A percentile compares a stretch with the other conserved stretches of the same genome.
These are phyloP conservation scores for Alternaria panax DNA, from an alignment of 2,329 filamentous ascomycete genomes.

Conservation along the genomic window DNA sequence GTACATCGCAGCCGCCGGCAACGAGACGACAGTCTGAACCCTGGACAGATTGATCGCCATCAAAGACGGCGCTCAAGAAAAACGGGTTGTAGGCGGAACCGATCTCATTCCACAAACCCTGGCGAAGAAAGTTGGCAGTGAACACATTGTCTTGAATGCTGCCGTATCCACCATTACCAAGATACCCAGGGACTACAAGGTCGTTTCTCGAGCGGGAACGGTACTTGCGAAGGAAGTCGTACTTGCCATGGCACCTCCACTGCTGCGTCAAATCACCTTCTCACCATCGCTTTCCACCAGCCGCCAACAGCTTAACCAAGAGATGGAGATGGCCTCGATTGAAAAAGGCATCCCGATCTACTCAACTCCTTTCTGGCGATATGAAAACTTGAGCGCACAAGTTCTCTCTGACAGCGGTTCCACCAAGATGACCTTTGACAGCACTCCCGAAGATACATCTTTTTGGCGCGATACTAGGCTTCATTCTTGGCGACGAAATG, in stretches of 20 bases:
- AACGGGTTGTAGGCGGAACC: constrained; percentile 31
- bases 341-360: constrained; percentile 61
- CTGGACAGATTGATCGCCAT: constrained; percentile 20
- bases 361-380: constrained; percentile 57
- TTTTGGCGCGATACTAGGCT: constrained; percentile 35
- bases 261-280: constrained; percentile 58
- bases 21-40: constrained; percentile 24
- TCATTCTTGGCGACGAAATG: constrained; percentile 32
- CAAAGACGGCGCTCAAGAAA: constrained; percentile 25
- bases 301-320: constrained; percentile 50
- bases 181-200: constrained; percentile 16
- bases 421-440: constrained; percentile 28
- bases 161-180: constrained; percentile 25
- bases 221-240: constrained; percentile 57
- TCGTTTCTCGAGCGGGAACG: constrained; percentile 25
- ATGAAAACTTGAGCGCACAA: constrained; percentile 54
- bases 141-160: constrained; percentile 27
- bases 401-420: constrained; percentile 23
- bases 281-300: constrained; percentile 54
- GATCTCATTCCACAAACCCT: constrained; percentile 28
- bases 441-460: constrained; percentile 19
- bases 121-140: constrained; percentile 21
- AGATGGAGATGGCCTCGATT: constrained; percentile 57
- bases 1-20: constrained; percentile 30
- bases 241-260: constrained; percentile 57